Evolutionary conservation across 495 filamentous ascomycete genomes (phyloP).

Genomic region (Pseudevernia furfuracea): DNA sequence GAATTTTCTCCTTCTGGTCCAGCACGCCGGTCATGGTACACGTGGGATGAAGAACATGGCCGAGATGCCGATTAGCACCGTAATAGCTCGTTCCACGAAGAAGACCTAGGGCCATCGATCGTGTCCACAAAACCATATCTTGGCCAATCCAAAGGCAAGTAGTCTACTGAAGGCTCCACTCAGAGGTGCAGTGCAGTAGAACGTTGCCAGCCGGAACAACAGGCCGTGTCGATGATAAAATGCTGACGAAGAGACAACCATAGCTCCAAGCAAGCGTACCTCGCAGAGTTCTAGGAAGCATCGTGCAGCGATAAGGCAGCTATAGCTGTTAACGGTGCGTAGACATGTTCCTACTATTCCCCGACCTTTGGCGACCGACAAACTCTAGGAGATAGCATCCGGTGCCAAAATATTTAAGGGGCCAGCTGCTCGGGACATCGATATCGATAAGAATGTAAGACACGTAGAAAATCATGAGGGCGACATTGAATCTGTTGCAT

Average conservation of each 20-base stretch:
- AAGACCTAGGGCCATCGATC: slow-evolving; percentile 38
- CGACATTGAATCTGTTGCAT: slow-evolving; percentile 39
- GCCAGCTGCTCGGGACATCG: slow-evolving; percentile 41
- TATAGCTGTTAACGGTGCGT: slow-evolving; percentile 42
- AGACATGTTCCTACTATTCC: slow-evolving; percentile 49
- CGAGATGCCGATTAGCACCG: slow-evolving; percentile 36
- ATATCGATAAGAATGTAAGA: slow-evolving; percentile 45
- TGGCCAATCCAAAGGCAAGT: slow-evolving; percentile 45
- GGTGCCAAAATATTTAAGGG: slow-evolving; percentile 34
- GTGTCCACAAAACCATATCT: slow-evolving; percentile 37
- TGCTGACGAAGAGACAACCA: slow-evolving; percentile 45
- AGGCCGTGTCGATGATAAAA: slow-evolving; percentile 42
- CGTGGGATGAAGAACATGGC: slow-evolving; percentile 41
- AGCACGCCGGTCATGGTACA: slow-evolving; percentile 38
- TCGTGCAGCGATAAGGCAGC: slow-evolving; percentile 33
- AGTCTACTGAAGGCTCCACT: slow-evolving; percentile 59
- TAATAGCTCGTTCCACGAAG: slow-evolving; percentile 33
- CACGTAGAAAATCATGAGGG: slow-evolving; percentile 44
- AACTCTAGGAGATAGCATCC: slow-evolving; percentile 21
- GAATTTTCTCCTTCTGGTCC: slow-evolving; percentile 33
- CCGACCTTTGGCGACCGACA: slow-evolving; percentile 33
- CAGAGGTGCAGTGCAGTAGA: slow-evolving; percentile 58
- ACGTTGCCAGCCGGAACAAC: slow-evolving; percentile 41
- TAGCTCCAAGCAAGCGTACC: slow-evolving; percentile 47
- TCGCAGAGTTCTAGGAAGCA: slow-evolving; percentile 39